These are phyloP conservation scores for Aureobasidium sp. DNA, from an alignment of 2,329 filamentous ascomycete species.

Conservation along the genomic window DNA sequence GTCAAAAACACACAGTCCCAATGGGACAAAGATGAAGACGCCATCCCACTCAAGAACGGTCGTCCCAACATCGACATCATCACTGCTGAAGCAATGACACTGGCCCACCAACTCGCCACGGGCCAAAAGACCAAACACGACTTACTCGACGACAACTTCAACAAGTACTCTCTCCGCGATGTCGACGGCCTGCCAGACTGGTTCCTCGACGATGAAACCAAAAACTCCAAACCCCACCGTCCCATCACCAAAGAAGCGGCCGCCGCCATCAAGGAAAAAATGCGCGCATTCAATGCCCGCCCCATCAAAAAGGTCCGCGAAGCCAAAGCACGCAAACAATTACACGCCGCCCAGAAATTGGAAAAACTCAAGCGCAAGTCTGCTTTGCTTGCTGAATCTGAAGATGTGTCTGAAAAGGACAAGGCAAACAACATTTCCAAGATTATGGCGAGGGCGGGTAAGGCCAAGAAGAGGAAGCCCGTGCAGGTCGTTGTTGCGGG, in stretches of 20 bases:
- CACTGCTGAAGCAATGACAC: slow-evolving; percentile 97
- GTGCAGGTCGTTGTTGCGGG: slow-evolving; percentile 85
- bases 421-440: slow-evolving; percentile 80
- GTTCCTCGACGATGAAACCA: slow-evolving; percentile 89
- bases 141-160: slow-evolving; percentile 84
- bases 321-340: slow-evolving; percentile 93
- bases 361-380: slow-evolving; percentile 98
- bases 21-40: slow-evolving; percentile 58
- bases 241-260: slow-evolving; percentile 91
- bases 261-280: slow-evolving; percentile 87
- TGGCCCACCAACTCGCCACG: slow-evolving; percentile 84
- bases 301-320: slow-evolving; percentile 99
- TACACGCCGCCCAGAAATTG: slow-evolving; percentile 80
- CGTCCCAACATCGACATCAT: slow-evolving; percentile 89
- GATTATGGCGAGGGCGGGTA: slow-evolving; percentile 72
- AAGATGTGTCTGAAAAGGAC: slow-evolving; percentile 90
- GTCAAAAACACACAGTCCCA: slow-evolving; percentile 51
- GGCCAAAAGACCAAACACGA: slow-evolving; percentile 75
- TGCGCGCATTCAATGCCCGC: slow-evolving; percentile 83
- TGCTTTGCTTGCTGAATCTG: slow-evolving; percentile 80
- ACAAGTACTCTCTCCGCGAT: slow-evolving; percentile 86
- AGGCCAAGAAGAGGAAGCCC: slow-evolving; percentile 76
- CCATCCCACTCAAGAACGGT: slow-evolving; percentile 46
- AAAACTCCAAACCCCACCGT: slow-evolving; percentile 74
- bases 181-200: slow-evolving; percentile 89